phyloP scores from a whole-genome alignment of 768 basidiomycete species.

The Pleurotus ostreatus region DNA sequence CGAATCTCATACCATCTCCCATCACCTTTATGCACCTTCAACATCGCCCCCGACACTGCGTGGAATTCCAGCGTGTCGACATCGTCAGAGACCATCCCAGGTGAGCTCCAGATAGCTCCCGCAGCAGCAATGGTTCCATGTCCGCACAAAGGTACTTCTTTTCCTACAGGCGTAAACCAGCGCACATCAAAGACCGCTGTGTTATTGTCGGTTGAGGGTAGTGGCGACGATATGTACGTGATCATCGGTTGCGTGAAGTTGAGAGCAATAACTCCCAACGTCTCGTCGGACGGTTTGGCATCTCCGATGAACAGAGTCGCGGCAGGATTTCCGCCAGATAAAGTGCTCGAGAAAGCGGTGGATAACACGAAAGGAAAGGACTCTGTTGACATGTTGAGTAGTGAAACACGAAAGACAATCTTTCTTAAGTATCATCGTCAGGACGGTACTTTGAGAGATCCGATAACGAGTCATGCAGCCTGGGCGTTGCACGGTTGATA shows the following conservation, averaged over 20 bases:
- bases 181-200: conserved; percentile 30
- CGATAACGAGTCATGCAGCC: too few relatives aligned
- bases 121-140: conserved; percentile 43
- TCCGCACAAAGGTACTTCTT: conserved; percentile 30
- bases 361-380: conserved; percentile 26
- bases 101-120: conserved; percentile 30
- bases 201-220: conserved; percentile 18
- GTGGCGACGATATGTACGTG: conserved; percentile 27
- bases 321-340: conserved; percentile 4
- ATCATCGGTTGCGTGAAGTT: conserved; percentile 46
- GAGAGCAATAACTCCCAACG: conserved; percentile 29
- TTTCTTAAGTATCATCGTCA: too few relatives aligned
- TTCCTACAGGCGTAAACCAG: conserved; percentile 27
- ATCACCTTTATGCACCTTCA: conserved; percentile 26
- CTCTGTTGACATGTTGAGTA: not conserved
- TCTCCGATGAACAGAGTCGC: conserved; percentile 1
- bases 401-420: too few relatives aligned
- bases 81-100: conserved; percentile 20
- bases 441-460: too few relatives aligned
- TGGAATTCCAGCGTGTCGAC: conserved; percentile 31
- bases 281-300: conserved; percentile 18
- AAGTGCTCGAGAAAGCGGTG: conserved; percentile 4
- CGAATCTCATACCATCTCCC: conserved; percentile 33
- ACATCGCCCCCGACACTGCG: conserved; percentile 17
- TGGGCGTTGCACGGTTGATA: too few relatives aligned